phyloP scores from a whole-genome alignment of 805 yeast species.

The Candida arabinofermentans region DNA sequence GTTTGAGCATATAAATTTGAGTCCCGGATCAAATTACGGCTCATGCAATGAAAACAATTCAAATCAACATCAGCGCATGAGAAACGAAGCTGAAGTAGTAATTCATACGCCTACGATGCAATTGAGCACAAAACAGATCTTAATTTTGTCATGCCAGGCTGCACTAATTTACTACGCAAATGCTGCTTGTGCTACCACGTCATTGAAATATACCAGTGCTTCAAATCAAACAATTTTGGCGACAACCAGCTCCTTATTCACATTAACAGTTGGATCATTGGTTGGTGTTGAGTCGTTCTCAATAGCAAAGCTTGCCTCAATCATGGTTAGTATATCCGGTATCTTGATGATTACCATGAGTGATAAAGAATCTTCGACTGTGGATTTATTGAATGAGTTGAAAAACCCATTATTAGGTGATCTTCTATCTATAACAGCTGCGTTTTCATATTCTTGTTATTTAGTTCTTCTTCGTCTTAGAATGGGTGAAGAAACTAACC shows the following conservation, averaged over 20 bases:
- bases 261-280: constrained; percentile 40
- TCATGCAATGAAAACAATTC: constrained; percentile 5
- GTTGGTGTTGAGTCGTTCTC: constrained; percentile 41
- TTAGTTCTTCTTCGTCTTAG: constrained; percentile 39
- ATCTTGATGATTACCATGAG: constrained; percentile 42
- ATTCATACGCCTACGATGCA: constrained; percentile 21
- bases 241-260: constrained; percentile 48
- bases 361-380: constrained; percentile 9
- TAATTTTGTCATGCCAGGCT: constrained; percentile 35
- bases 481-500: constrained; percentile 40
- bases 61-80: background rate
- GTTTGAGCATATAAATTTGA: background rate
- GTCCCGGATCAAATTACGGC: constrained; percentile 3
- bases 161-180: constrained; percentile 39
- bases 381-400: constrained; percentile 1
- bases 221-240: constrained; percentile 50
- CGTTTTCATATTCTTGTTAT: constrained; percentile 44
- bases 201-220: constrained; percentile 47
- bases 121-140: constrained; percentile 29
- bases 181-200: constrained; percentile 37
- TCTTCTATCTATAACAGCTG: constrained; percentile 40
- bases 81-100: constrained; percentile 4
- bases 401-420: constrained; percentile 42
- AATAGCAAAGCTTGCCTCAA: constrained; percentile 38
- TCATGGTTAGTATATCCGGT: constrained; percentile 42